Conservation (phyloP, 345 rosid species). For the Brassica rapa region DNA sequence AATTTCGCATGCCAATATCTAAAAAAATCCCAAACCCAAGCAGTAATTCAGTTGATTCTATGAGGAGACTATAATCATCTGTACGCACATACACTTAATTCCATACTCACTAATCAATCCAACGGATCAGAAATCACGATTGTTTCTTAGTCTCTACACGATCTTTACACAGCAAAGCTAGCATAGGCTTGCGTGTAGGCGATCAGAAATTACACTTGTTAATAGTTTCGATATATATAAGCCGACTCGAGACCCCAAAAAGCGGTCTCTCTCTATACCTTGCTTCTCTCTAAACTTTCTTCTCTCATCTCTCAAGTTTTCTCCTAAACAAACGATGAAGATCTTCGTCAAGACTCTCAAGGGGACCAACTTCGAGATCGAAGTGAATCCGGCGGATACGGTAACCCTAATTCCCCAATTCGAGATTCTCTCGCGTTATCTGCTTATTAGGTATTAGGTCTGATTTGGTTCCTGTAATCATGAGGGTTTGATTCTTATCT, state of each 20-base stretch:
- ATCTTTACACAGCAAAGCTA: neutral
- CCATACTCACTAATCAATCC: neutral
- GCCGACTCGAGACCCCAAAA: conserved; percentile 17
- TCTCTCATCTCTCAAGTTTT: conserved; percentile 20
- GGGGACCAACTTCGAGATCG: conserved; percentile 68
- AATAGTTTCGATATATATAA: conserved; percentile 30
- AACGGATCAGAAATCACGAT: neutral
- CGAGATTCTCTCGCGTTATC: neutral
- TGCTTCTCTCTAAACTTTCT: conserved; percentile 34
- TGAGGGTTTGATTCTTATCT: conserved; percentile 6
- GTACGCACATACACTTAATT: neutral
- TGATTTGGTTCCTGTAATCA: conserved; percentile 28
- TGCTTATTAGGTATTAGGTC: conserved; percentile 7
- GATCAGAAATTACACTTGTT: neutral
- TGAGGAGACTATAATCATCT: neutral
- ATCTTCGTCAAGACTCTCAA: conserved; percentile 74
- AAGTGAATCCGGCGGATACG: conserved; percentile 64
- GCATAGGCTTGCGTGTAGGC: neutral
- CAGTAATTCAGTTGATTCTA: conserved; percentile 24
- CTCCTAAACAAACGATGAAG: conserved; percentile 62
- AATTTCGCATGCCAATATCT: conserved; percentile 12
- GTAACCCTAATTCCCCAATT: conserved; percentile 33
- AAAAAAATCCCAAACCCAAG: conserved; percentile 15
- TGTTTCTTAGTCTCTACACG: neutral
- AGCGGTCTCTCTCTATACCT: conserved; percentile 29